A percentile compares a stretch with the other conserved stretches of the same genome.
Evolutionary conservation across 139 green algal genomes (phyloP).

Genomic region (Ettlia oleoabundans): DNA sequence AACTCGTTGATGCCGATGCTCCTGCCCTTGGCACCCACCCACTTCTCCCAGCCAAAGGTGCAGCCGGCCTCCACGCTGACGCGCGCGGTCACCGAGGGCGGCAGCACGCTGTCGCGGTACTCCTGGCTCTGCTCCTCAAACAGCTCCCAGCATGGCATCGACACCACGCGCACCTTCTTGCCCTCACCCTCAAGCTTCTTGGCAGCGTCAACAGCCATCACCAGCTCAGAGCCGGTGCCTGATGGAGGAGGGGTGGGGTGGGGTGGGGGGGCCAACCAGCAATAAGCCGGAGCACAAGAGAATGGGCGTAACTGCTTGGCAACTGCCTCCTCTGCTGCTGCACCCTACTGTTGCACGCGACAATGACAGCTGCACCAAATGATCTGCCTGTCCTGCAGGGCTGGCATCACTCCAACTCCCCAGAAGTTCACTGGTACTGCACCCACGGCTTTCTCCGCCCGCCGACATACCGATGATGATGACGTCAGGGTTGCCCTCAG

Average conservation of each 20-base stretch:
- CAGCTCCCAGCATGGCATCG: constrained; percentile 96
- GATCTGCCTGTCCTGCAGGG: too few relatives aligned
- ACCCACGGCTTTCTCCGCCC: too few relatives aligned
- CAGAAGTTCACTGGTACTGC: too few relatives aligned
- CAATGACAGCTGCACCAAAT: too few relatives aligned
- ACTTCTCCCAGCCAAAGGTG: constrained; percentile 95
- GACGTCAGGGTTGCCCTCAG: constrained; percentile 72
- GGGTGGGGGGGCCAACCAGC: background rate
- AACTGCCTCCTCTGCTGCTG: too few relatives aligned
- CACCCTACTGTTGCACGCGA: too few relatives aligned
- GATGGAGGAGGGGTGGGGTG: background rate
- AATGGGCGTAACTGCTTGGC: too few relatives aligned
- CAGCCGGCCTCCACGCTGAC: constrained; percentile 94
- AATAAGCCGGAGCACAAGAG: too few relatives aligned
- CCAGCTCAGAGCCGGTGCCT: constrained; percentile 91
- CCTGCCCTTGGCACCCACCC: constrained; percentile 78
- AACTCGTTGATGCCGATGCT: constrained; percentile 93
- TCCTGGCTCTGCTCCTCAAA: constrained; percentile 91
- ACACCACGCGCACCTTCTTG: constrained; percentile 94
- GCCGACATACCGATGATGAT: constrained; percentile 91
- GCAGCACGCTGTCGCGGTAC: constrained; percentile 69
- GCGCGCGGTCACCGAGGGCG: constrained; percentile 68
- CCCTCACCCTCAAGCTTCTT: constrained; percentile 83
- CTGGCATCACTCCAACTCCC: too few relatives aligned
- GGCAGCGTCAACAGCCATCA: constrained; percentile 85